Conservation (phyloP, 371 early-diverging fungal species). For the Mortierella sp. region DNA sequence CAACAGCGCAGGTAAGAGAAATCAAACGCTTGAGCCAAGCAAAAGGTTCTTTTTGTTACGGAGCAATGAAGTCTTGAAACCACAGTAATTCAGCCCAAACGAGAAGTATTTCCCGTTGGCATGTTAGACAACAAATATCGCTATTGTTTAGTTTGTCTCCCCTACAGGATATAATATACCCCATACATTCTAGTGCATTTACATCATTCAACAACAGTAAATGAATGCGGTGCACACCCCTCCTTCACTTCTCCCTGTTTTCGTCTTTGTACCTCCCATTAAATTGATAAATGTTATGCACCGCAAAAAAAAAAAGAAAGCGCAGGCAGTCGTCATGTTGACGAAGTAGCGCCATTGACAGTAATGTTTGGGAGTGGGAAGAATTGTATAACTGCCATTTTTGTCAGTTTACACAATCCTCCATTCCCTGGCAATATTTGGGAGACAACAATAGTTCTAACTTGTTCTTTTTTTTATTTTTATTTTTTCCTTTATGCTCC, state of each 20-base stretch:
- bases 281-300: not conserved
- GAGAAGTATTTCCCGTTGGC: not conserved
- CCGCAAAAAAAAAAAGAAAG: slow-evolving; percentile 3
- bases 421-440: too few relatives aligned
- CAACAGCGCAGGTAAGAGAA: slow-evolving; percentile 37
- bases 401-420: not conserved
- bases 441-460: not conserved
- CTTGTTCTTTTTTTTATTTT: not conserved
- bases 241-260: not conserved
- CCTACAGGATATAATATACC: slow-evolving; percentile 2
- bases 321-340: not conserved
- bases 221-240: not conserved
- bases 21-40: not conserved
- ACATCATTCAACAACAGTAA: not conserved
- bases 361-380: not conserved
- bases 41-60: not conserved
- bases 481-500: slow-evolving; percentile 9
- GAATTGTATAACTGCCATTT: slow-evolving; percentile 3
- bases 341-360: not conserved
- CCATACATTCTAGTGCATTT: not conserved
- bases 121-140: slow-evolving; percentile 1
- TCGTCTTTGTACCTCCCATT: not conserved
- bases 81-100: not conserved
- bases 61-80: not conserved
- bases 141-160: not conserved